Evolutionary conservation across 108 stramenopile species (phyloP).

Genomic region (Discostella pseudostelligera): DNA sequence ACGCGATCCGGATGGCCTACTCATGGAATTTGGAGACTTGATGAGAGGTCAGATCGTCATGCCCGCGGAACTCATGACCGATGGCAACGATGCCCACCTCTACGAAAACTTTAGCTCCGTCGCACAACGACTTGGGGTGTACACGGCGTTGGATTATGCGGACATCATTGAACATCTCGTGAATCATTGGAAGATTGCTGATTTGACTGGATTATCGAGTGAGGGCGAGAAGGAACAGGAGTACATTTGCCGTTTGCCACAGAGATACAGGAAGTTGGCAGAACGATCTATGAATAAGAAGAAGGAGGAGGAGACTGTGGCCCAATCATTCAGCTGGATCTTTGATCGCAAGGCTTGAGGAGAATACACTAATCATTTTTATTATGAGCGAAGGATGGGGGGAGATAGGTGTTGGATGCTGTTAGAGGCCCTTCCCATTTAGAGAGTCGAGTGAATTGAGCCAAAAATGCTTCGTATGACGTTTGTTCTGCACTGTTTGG

Average conservation of each 20-base stretch:
- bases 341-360: constrained; percentile 66
- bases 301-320: constrained; percentile 67
- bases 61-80: constrained; percentile 92
- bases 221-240: constrained; percentile 86
- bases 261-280: constrained; percentile 83
- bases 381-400: too few species aligned
- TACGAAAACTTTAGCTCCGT: constrained; percentile 86
- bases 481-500: too few species aligned
- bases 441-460: too few species aligned
- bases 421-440: too few species aligned
- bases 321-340: constrained; percentile 77
- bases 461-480: too few species aligned
- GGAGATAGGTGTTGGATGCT: too few species aligned
- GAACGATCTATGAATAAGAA: constrained; percentile 88
- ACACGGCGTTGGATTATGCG: constrained; percentile 92
- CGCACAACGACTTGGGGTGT: constrained; percentile 84
- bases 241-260: constrained; percentile 78
- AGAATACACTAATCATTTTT: not conserved
- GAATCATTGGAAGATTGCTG: constrained; percentile 78
- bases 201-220: constrained; percentile 68
- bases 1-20: constrained; percentile 83
- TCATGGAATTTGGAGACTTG: constrained; percentile 82
- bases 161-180: constrained; percentile 89
- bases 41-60: constrained; percentile 90
- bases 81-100: constrained; percentile 69